Evolutionary conservation across 371 early-diverging fungal species (phyloP), one percentile per base, ranked within the genome.

Genomic region (Capniomyces stellatus): DNA sequence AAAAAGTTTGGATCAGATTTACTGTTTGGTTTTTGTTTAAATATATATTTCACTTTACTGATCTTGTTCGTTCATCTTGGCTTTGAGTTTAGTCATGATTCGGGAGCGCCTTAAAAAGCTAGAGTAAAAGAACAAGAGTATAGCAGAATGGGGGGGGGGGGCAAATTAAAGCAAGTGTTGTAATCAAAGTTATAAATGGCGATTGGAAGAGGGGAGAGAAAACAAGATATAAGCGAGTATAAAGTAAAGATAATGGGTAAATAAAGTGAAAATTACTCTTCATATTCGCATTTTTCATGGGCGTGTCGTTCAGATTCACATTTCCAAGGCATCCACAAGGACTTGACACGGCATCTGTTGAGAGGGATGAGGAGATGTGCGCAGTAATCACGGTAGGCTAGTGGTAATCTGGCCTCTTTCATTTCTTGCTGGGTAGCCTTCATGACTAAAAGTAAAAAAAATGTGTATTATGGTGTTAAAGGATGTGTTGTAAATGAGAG

Each of bases 231-330:
- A 46, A 46, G 19, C 8, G 21, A 10, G 46, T 4, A 46, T 46
- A 23, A 23, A 23, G 6, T 4, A 46, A 10, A 25, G 6, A 21
- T 23, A 46, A 46, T 10, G 6, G 12, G 21, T 8, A 46, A 21
- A 46, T 10, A 46, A 10, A 46, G 21, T 46, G 21, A 25, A 23
- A 46, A 46, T 60, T 70, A 87, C 88, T 94, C 95, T 58, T 91
- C 88, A 66, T 91, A 91, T 78, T 91, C 88, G 66, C 95, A 94
- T 68, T 91, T 89, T 69, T 85, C 85, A 69, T 89, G 92, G 28
- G 76, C 77, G 55, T 90, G 85, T 44, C 85, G 73, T 73, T 92
- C 89, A 60, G 79, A 78, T 60, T 81, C 83, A 71, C 95, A 94
- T 70, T 83, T 84, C 90, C 90, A 92, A 39, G 92, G 91, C 58